These are phyloP conservation scores for Porphyrellus cyaneotinctus DNA, from an alignment of 768 basidiomycete species.

Conservation along the genomic window DNA sequence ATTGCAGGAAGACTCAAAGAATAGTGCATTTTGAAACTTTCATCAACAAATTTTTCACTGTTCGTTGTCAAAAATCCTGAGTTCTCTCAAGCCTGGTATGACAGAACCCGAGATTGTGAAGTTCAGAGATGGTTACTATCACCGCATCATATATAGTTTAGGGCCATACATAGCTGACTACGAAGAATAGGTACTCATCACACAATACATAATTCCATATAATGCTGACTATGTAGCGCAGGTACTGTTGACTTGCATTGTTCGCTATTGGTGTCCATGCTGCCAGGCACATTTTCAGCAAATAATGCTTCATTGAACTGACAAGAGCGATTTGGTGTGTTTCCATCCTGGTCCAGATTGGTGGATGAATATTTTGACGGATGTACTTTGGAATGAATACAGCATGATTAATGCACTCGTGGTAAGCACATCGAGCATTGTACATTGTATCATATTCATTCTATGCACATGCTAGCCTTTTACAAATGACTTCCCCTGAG, in stretches of 20 bases:
- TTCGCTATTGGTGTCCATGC: neutral
- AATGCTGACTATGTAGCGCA: too few species aligned
- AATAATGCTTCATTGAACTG: too few species aligned
- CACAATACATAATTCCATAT: too few species aligned
- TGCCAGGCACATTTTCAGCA: too few species aligned
- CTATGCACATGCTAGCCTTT: neutral
- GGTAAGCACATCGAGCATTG: neutral
- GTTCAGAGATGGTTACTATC: neutral
- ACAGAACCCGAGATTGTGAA: neutral
- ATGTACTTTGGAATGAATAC: neutral
- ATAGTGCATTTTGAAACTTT: neutral
- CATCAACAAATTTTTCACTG: neutral
- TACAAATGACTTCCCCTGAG: neutral
- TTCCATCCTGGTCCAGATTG: too few species aligned
- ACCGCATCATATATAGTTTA: neutral
- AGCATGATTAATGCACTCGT: neutral
- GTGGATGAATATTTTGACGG: too few species aligned
- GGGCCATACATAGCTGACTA: neutral
- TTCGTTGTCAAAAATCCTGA: neutral
- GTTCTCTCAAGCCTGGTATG: neutral
- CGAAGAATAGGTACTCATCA: neutral
- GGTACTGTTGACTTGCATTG: neutral
- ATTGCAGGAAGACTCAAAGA: neutral
- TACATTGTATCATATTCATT: too few species aligned
- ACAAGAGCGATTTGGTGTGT: too few species aligned